Base-by-base conservation (phyloP, 176 grass and related monocot genomes). In the Zoysia japonica region DNA sequence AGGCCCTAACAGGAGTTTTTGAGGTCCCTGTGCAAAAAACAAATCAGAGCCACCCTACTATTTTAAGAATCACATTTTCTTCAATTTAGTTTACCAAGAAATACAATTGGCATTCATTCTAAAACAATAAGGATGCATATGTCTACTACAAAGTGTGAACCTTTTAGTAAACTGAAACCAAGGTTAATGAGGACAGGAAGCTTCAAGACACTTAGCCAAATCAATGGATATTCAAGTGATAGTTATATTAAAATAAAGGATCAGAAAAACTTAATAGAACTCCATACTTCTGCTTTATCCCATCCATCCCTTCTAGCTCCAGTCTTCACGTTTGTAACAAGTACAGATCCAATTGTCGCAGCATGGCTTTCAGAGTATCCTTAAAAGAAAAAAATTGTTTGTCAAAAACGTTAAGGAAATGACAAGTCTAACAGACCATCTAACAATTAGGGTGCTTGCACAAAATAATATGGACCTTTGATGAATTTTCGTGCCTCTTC, bases 241-340 rank as follows among this genome's bases (percentile, higher is more conserved):
- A 71, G 6, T 59, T 10, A 20, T 68, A 73, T 11, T 5, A 61
- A 49, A 79, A 74, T 68, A 41, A 68, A 84, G 75, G n/a, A 70
- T 55, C 55, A 57, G 57, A 47, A 42, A 61, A 56, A 88, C 37
- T 12, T 60, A 80, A 37, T 53, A 77, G 63, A 94, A 98, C 89
- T 89, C 94, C 92, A 52, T 97, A 98, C 92, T 89, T 98, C 95
- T 62, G 92, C 74, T 90, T 83, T 98, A 84, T 98, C 95, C 87
- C 81, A 91, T 78, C 89, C 95, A 76, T 67, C 88, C 86, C 73
- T 94, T 90, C 85, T 92, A 78, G 78, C 71, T 19, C 92, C 89
- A 68, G 85, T 92, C 68, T 98, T 94, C 70, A 98, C 76, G 85
- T 98, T 85, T 65, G 95, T 98, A 70, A 98, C 83, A 81, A 98